Evolutionary conservation across 208 protist species (phyloP), one percentile per base, ranked within the genome.

Genomic region (Kentomonas sorsogonicus): DNA sequence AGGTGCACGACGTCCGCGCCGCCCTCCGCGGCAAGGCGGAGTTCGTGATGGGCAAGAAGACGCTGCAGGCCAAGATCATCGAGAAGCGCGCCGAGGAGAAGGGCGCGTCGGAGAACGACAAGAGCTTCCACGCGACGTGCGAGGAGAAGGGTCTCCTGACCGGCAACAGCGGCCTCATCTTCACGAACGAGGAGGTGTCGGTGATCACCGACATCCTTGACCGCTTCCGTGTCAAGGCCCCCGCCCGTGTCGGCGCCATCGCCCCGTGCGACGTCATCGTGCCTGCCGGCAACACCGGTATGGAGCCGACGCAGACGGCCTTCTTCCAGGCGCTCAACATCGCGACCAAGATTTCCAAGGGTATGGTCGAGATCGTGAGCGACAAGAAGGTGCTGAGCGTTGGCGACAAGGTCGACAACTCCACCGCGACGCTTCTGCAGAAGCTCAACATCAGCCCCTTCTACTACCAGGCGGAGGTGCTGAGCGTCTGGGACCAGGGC

Each of bases 241-340:
- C 97, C 29, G 98, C 98, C 56, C 92, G 95, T 74, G 90, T 96
- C 41, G 98, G 98, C 66, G 85, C 93, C 55, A 81, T 99, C 66
- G 89, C 98, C 23, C 98, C 97, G 38, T 66, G 60, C 66, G 92
- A 99, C 63, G 98, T 99, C 43, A 63, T 94, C 65, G 74, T 99
- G 60, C 94, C 92, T 31, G 85, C 94, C 10, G 94, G 90, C 41
- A 90, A 88, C 72, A 99, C 99, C 15, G 96, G 96, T 76, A 83
- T 99, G 61, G 97, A 98, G 69, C 98, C 99, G 52, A 96, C 93
- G 39, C 89, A 98, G 83, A 99, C 97, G 34, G 89, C 90, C 54
- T 99, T 99, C 95, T 98, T 99, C 86, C 98, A 99, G 86, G 98
- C 98, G 15, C 85, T 99, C 27, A 97, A 98, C 83, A 99, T 99